phyloP scores from a whole-genome alignment of 2,329 filamentous ascomycete genomes.

The Chaetomium olivaceum region DNA sequence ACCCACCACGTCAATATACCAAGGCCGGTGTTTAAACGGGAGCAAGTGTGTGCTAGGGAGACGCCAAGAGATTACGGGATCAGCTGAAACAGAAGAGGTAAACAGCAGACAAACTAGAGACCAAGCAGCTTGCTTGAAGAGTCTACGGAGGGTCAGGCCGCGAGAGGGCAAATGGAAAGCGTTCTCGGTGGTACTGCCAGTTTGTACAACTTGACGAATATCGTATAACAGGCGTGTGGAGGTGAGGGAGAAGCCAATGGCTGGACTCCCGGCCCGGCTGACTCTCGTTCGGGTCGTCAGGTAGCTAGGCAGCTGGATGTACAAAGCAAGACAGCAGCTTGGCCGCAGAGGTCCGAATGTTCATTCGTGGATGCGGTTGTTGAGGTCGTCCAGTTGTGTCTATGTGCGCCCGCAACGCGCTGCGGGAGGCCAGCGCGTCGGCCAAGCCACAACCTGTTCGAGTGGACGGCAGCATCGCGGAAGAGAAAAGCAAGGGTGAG shows the following conservation, averaged over 20 bases:
- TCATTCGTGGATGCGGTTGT: not conserved
- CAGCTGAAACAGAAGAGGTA: not conserved
- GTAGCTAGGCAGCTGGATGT: not conserved
- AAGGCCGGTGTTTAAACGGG: no score
- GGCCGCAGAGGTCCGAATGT: not conserved
- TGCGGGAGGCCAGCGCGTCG: slow-evolving; percentile 6
- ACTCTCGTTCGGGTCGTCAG: not conserved
- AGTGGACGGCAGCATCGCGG: slow-evolving; percentile 7
- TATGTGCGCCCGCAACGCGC: not conserved
- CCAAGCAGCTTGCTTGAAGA: not conserved
- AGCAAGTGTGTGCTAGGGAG: not conserved
- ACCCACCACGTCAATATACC: no score
- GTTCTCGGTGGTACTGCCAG: not conserved
- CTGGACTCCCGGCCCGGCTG: not conserved
- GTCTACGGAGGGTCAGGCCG: no score
- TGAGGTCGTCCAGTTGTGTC: not conserved
- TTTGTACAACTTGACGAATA: slow-evolving; percentile 8
- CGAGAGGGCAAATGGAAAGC: no score
- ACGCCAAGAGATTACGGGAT: not conserved
- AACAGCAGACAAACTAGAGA: not conserved
- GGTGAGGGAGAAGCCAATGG: not conserved
- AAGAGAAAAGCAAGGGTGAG: slow-evolving; percentile 22
- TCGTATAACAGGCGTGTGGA: slow-evolving; percentile 8
- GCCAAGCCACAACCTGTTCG: slow-evolving; percentile 17
- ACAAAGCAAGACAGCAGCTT: not conserved